Conservation (phyloP, 129 eudicot species). For the Centaurea solstitialis region DNA sequence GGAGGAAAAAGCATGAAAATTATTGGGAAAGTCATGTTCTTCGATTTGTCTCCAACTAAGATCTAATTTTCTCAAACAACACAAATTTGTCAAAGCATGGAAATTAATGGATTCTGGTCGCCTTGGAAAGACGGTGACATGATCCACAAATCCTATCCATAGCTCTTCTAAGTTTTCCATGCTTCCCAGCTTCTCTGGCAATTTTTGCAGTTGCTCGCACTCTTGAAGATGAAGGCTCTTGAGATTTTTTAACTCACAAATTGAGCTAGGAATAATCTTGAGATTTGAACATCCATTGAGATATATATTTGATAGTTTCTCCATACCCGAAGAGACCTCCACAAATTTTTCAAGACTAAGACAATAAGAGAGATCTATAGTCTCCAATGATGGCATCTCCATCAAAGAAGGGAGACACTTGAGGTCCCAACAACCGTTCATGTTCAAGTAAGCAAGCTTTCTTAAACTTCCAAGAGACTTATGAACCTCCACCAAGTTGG, state of each 20-base stretch:
- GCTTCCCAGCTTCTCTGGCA: not conserved
- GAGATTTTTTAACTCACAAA: not conserved
- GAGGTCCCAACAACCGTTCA: not conserved
- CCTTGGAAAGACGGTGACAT: not conserved
- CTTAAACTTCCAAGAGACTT: not conserved
- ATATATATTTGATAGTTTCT: conserved; percentile 1
- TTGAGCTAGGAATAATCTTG: not conserved
- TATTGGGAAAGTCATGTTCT: not conserved
- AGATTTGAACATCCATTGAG: not conserved
- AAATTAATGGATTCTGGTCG: not conserved
- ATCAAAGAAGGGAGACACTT: not conserved
- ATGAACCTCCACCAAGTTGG: not conserved
- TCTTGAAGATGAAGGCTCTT: not conserved
- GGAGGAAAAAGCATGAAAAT: not conserved
- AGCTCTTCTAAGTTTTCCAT: not conserved
- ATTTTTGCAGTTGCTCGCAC: not conserved
- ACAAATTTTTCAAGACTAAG: not conserved
- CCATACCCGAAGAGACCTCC: not conserved
- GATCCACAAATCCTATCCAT: not conserved
- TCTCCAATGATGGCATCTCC: conserved; percentile 1
- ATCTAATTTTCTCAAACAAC: not conserved
- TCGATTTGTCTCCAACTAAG: not conserved
- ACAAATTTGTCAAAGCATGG: not conserved
- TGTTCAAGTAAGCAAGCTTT: not conserved
- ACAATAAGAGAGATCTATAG: not conserved